Evolutionary conservation across 192 early-diverging fungal genomes (phyloP), one percentile per base, ranked within the genome.

Genomic region (Pilobolus umbonatus): DNA sequence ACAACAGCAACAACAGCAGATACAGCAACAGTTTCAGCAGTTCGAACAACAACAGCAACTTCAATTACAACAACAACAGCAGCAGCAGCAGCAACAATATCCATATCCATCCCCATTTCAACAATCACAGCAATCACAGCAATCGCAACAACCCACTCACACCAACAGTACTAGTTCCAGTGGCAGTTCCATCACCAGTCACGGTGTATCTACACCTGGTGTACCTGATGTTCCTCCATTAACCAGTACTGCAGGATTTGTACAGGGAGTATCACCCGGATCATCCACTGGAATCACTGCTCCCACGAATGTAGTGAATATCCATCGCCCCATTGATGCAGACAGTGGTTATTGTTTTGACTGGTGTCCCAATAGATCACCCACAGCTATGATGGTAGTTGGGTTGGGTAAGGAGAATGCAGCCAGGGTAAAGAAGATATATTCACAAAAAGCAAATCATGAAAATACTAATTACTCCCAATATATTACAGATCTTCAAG

Each of bases 321-420:
- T 36, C 0, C 64, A 51, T 52, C 46, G 48, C n/a, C 55, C 64
- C 0, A 43, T 65, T 0, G 91, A 94, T 57, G 76, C 84, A 0
- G 92, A 91, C 55, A 89, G 85, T 34, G 88, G 82, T 29, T 84
- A 89, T 59, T 90, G 88, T 47, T 44, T 98, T 25, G 84, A 87
- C 11, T 98, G 95, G 95, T 93, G 88, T 71, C 86, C 89, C 22
- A 88, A 90, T 21, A 82, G 88, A 31, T 87, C 84, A 54, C 69
- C 80, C 1, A 75, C 86, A 5, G 80, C 81, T 15, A 86, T 88
- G 84, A 85, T 98, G 69, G 92, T 81, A 3, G 84, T 98, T 14
- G 91, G 91, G 3, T 83, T 91, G 60, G 90, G 92, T 28, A 88
- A 85, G 50, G 88, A 91, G 28, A 88, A 85, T 69, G 64, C 71